Percentiles rank a stretch among this genome's conserved stretches.
phyloP scores from a whole-genome alignment of 768 basidiomycete genomes.

The Suillus variegatus region DNA sequence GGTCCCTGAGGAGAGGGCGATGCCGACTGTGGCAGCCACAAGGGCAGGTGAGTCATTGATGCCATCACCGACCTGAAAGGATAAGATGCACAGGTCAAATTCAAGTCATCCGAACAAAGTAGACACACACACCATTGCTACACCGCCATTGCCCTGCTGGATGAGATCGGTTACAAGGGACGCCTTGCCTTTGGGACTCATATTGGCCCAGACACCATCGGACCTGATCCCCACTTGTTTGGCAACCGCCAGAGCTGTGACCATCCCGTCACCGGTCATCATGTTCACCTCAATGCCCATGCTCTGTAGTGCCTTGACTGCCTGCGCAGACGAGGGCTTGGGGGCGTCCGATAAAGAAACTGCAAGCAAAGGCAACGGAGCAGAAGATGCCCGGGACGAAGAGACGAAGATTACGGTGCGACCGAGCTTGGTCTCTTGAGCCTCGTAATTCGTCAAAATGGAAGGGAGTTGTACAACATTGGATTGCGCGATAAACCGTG shows the following conservation, averaged over 20 bases:
- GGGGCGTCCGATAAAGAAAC: slow-evolving; percentile 87
- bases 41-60: slow-evolving; percentile 99
- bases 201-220: slow-evolving; percentile 85
- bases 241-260: slow-evolving; percentile 87
- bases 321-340: slow-evolving; percentile 81
- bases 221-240: slow-evolving; percentile 84
- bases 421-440: slow-evolving; percentile 67
- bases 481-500: slow-evolving; percentile 64
- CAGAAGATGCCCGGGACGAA: slow-evolving; percentile 42
- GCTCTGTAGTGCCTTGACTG: slow-evolving; percentile 73
- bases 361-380: slow-evolving; percentile 66
- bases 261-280: slow-evolving; percentile 91
- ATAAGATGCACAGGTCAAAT: neutral
- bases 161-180: slow-evolving; percentile 80
- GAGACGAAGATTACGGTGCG: slow-evolving; percentile 90
- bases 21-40: slow-evolving; percentile 93
- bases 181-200: slow-evolving; percentile 97
- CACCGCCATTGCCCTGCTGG: slow-evolving; percentile 65
- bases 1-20: slow-evolving; percentile 94
- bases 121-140: slow-evolving; percentile 78
- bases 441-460: slow-evolving; percentile 64
- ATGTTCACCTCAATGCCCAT: slow-evolving; percentile 95
- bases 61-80: slow-evolving; percentile 87
- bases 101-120: neutral
- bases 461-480: slow-evolving; percentile 56